Conservation (phyloP, 1,284 basidiomycete genomes). For the Puccinia novopanici region DNA sequence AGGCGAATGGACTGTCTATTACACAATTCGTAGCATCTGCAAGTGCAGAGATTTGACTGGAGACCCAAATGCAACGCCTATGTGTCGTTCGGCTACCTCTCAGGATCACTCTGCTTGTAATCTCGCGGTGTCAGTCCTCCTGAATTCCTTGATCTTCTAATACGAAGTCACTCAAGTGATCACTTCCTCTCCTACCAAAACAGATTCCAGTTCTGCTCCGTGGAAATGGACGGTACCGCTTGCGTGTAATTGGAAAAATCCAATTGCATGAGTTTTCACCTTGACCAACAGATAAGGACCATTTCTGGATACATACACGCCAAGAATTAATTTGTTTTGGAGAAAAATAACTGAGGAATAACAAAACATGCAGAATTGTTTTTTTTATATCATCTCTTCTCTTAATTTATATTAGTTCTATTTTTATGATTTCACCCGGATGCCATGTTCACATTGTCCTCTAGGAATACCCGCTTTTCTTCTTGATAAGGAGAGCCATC, state of each 20-base stretch:
- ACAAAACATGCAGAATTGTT: no score
- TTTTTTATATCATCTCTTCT: no score
- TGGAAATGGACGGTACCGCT: background rate
- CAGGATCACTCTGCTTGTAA: slow-evolving; percentile 19
- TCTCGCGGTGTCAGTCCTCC: slow-evolving; percentile 1
- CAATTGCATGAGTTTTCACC: no score
- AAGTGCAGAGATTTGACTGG: background rate
- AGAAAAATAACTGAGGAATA: background rate
- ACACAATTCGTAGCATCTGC: background rate
- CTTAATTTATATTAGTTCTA: no score
- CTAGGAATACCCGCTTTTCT: no score
- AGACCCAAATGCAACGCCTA: background rate
- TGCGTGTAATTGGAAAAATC: background rate
- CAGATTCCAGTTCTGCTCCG: slow-evolving; percentile 22
- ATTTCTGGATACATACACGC: no score
- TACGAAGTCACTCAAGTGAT: no score
- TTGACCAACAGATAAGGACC: no score
- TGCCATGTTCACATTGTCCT: no score
- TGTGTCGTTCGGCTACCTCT: slow-evolving; percentile 15
- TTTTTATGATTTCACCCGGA: no score
- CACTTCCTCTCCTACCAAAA: background rate
- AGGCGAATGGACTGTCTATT: slow-evolving; percentile 13
- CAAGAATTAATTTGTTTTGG: no score
- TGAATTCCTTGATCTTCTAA: background rate
- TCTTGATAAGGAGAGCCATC: no score